Evolutionary conservation across 2,329 filamentous ascomycete genomes (phyloP).

Genomic region (Hyphodiscus sp.): DNA sequence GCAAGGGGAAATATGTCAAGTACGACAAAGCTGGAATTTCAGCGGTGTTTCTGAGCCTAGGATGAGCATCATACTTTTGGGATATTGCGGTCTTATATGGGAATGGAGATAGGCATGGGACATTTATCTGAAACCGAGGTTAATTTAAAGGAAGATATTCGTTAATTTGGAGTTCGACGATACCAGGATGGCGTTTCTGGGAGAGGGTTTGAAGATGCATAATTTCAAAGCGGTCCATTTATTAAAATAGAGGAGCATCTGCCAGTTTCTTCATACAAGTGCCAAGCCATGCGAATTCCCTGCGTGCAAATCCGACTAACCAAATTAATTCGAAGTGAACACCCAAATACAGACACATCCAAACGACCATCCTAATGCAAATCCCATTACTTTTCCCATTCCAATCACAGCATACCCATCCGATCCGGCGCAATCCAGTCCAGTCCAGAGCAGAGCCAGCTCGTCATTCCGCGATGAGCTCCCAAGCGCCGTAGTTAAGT

Average conservation of each 20-base stretch:
- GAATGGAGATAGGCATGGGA: background rate
- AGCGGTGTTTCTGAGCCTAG: slow-evolving; percentile 41
- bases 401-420: background rate
- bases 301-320: background rate
- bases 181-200: background rate
- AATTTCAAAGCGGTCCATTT: background rate
- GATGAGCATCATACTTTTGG: background rate
- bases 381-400: background rate
- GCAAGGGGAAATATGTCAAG: slow-evolving; percentile 96
- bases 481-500: background rate
- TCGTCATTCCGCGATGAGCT: background rate
- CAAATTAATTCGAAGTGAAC: background rate
- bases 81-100: slow-evolving; percentile 10
- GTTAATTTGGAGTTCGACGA: background rate
- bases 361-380: background rate
- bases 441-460: no score
- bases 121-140: no score
- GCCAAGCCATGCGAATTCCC: background rate
- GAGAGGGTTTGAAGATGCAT: background rate
- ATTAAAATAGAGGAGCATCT: background rate
- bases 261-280: background rate
- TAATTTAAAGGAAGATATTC: no score
- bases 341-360: background rate
- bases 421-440: background rate
- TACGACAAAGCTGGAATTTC: slow-evolving; percentile 84